phyloP scores from a whole-genome alignment of 2,329 filamentous ascomycete species.

The Elsinoe arachidis region DNA sequence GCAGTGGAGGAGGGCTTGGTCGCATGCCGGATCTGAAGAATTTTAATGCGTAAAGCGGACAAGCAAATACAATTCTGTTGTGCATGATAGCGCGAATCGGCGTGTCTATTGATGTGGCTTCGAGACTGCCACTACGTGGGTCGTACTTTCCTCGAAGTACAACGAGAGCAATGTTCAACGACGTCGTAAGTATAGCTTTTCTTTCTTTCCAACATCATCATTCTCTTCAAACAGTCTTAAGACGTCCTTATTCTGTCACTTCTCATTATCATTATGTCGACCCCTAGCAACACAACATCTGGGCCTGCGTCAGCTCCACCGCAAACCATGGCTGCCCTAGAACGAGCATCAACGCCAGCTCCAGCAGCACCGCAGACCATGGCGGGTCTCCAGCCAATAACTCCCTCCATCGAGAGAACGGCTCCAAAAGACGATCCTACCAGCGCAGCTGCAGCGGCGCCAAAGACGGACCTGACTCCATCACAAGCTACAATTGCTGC shows the following conservation, averaged over 20 bases:
- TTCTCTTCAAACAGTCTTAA: neutral
- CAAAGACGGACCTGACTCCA: neutral
- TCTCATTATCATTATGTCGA: neutral
- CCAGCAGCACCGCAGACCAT: neutral
- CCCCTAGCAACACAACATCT: neutral
- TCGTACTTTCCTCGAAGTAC: neutral
- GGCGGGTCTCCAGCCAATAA: neutral
- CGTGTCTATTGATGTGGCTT: too few relatives aligned
- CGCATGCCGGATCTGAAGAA: conserved; percentile 45
- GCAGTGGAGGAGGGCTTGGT: conserved; percentile 35
- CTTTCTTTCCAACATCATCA: neutral
- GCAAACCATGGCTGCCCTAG: conserved; percentile 2
- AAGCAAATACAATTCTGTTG: neutral
- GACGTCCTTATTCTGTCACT: neutral
- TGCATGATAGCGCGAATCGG: neutral
- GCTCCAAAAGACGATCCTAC: neutral
- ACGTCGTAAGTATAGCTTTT: neutral
- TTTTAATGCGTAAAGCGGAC: conserved; percentile 23
- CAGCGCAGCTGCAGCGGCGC: too few relatives aligned
- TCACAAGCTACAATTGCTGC: neutral
- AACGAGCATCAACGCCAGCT: neutral
- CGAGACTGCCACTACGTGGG: neutral
- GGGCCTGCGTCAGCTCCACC: neutral
- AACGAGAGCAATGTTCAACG: neutral
- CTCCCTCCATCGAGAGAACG: neutral